Evolutionary conservation across 768 basidiomycete genomes (phyloP), one percentile per base, ranked within the genome.

Genomic region (Naganishia randhawae): DNA sequence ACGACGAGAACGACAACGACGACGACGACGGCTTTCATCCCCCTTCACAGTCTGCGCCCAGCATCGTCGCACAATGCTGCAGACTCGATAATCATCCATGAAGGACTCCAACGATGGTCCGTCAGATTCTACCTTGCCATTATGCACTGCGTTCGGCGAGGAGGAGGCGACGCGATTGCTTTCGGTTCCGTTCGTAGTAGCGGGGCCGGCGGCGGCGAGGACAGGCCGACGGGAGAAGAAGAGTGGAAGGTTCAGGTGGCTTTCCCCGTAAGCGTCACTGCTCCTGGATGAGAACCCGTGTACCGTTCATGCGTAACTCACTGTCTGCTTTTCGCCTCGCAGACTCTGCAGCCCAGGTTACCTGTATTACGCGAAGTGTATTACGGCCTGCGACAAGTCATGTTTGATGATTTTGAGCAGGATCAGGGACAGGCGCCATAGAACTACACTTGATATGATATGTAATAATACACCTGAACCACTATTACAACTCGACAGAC

Each of bases 351-450:
- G 51, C 73, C 74, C 5, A 63, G 54, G 2, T 55, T 68, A 27
- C 66, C 69, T 7, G 71, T 75, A 0, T 63, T 77, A 13, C 50
- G 32, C 27, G 76, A 77, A 67, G 73, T 75, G 11, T 77, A 77
- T 65, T 75, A 75, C 63, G 72, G 70, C 6, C 32, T 74, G 19
- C 55, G 75, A 37, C 73, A 77, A 65, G 69, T 65, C 27, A 29
- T 75, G 50, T 75, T 69, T 37, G 65, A 75, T 37, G 76, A 77
- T 41, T 77, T 65, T 51, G 69, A 48, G 16, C 61, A 71, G 19
- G 66, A 55, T 48, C 8, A 27, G 22, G 7, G 33, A 5, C 39
- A 25, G 10, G 13, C 10, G 8, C 19, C 35, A 42, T 16, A 42
- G 62, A 61, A 64, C 25, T 29, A 71, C 35, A 19, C 22, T 10